Evolutionary conservation across 495 filamentous ascomycete genomes (phyloP), one percentile per base, ranked within the genome.

Genomic region (Daldinia caldariorum): DNA sequence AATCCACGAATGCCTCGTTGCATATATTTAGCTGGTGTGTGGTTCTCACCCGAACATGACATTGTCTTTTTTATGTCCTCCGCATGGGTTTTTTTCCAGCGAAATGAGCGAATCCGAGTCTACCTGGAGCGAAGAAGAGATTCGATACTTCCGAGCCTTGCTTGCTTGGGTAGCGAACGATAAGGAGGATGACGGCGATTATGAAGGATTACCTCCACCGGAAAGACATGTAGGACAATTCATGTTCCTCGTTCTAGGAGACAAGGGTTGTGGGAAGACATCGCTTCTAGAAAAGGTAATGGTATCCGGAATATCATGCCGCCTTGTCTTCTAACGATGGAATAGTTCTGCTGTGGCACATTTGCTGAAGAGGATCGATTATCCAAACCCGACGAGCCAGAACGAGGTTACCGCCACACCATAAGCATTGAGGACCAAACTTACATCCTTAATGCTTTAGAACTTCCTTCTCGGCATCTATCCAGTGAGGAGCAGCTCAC

Each of bases 241-340:
- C 66, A 76, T 77, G 55, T 63, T 83, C 26, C 70, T 84, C 14
- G 73, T 83, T 29, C 65, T 83, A 18, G 82, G 82, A 26, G 77
- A 72, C 0, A 77, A 80, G 10, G 79, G 78, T 0, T 74, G 73
- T 49, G 81, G 82, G 13, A 84, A 84, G 70, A 82, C 81, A 2
- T 74, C 79, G 12, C 71, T 84, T 12, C 62, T 84, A 4, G 80
- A 79, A 0, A 73, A 74, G 59, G 82, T 83, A 77, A 57, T 50
- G 18, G 7, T 14, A 10, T 16, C 41, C 41, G 6, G 61, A 34
- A 41, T n/a, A 31, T 16, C n/a, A 26, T 35, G 22, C 41, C 4
- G 18, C 58, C 34, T 63, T 63, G 2, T 29, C 32, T 64, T 58
- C 51, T 65, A 51, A 58, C 8, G 4, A 12, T 0, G 37, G 38